Base-by-base conservation (phyloP, 495 filamentous ascomycete species). In the Podospora pseudopauciseta region DNA sequence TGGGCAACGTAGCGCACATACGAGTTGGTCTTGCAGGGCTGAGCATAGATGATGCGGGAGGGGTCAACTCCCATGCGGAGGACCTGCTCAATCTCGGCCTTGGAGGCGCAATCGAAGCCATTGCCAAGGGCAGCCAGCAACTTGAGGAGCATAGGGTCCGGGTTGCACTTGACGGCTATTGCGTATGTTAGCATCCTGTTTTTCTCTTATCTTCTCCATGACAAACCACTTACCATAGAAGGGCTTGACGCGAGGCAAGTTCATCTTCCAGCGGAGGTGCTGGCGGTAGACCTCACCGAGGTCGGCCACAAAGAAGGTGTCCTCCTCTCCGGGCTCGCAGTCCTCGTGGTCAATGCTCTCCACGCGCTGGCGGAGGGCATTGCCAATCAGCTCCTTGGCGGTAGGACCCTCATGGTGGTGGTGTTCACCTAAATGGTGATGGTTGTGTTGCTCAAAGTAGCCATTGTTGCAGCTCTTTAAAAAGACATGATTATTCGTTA, bases 11-110 rank as follows among this genome's bases (percentile, higher is more conserved):
- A 96, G 73, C 93, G 92, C 68, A 98, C 84, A 80, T 97, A 97
- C 54, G 94, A 97, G 80, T 96, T 96, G 75, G 95, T 97, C 86
- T 98, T 98, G 90, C 96, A 98, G 57, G 95, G 95, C 78, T 99
- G 96, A 61, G 95, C 96, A 75, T 97, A 99, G 80, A 99, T 97
- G 83, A 99, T 97, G 73, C 93, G 92, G 65, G 88, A 86, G 3
- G 96, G 92, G 75, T 94, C 91, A 68, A 97, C 86, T 68, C 93
- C 94, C 69, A 93, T 86, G 71, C 85, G 85, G 58, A 97, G 84
- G 70, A 97, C 91, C 74, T 92, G 86, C 74, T 98, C 92, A 72
- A 99, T 97, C 83, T 99, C 95, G 64, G 87, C 83, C 86, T 97
- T 97, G 76, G 96, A 98, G 65, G 95, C 95, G 79, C 95, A 99